phyloP scores from a whole-genome alignment of 345 rosid species.

The Cardiospermum halicacabum region DNA sequence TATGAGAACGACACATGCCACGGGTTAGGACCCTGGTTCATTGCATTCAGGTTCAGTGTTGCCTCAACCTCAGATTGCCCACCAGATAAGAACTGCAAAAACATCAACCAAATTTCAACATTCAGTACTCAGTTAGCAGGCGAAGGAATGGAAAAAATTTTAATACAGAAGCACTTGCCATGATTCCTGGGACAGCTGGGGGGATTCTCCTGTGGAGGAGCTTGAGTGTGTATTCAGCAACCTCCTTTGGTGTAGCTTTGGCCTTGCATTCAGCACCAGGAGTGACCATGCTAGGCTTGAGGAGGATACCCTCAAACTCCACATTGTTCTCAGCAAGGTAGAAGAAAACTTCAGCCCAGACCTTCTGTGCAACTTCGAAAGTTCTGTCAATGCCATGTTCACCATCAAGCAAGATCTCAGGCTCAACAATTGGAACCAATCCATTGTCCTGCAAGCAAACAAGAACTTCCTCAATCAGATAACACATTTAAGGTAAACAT shows the following conservation, averaged over 20 bases:
- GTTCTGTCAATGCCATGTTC: slow-evolving; percentile 92
- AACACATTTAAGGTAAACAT: background rate
- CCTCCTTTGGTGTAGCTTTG: slow-evolving; percentile 73
- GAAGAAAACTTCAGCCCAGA: slow-evolving; percentile 98
- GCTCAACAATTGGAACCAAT: slow-evolving; percentile 98
- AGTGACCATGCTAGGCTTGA: slow-evolving; percentile 99
- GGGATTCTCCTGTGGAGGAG: slow-evolving; percentile 88
- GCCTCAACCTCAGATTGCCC: slow-evolving; percentile 99
- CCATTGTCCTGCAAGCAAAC: slow-evolving; percentile 67
- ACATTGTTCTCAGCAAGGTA: slow-evolving; percentile 97
- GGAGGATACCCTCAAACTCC: slow-evolving; percentile 90
- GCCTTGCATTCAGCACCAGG: slow-evolving; percentile 97
- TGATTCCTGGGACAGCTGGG: slow-evolving; percentile 94
- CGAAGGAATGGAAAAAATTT: background rate
- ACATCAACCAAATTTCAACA: background rate
- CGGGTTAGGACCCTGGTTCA: slow-evolving; percentile 86
- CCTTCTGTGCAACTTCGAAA: slow-evolving; percentile 88
- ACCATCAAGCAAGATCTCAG: slow-evolving; percentile 95
- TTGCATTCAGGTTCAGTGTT: slow-evolving; percentile 88
- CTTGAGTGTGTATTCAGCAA: slow-evolving; percentile 88
- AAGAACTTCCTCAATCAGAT: slow-evolving; percentile 4
- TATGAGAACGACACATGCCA: slow-evolving; percentile 99
- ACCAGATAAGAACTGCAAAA: slow-evolving; percentile 90
- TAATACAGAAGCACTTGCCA: slow-evolving; percentile 73
- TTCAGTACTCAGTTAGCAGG: no score